Evolutionary conservation across 208 protist genomes (phyloP).

Genomic region (Trypanosoma caninum): DNA sequence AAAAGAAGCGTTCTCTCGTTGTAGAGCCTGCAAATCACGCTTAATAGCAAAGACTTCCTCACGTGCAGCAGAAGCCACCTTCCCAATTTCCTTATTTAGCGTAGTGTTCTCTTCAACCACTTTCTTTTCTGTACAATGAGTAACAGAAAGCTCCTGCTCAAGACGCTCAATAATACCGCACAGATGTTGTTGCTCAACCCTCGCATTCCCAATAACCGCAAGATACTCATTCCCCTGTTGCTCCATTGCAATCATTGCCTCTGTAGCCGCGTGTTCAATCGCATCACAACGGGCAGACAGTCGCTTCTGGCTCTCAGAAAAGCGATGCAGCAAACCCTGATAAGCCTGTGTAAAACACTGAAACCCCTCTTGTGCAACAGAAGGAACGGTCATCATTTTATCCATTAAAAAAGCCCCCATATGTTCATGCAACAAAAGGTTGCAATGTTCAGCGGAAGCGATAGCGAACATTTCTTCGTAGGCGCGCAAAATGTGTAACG

Average conservation of each 20-base stretch:
- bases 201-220: conserved; percentile 41
- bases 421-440: conserved; percentile 24
- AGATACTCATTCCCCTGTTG: conserved; percentile 45
- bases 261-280: conserved; percentile 46
- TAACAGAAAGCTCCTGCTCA: conserved; percentile 27
- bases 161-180: conserved; percentile 35
- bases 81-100: conserved; percentile 29
- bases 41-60: conserved; percentile 47
- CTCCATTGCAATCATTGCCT: conserved; percentile 64
- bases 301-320: conserved; percentile 29
- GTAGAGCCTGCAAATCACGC: conserved; percentile 38
- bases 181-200: conserved; percentile 57
- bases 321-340: conserved; percentile 26
- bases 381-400: conserved; percentile 50
- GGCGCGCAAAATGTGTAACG: conserved; percentile 28
- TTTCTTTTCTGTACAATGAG: conserved; percentile 12
- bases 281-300: conserved; percentile 44
- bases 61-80: conserved; percentile 23
- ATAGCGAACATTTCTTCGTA: conserved; percentile 18
- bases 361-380: conserved; percentile 32
- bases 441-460: conserved; percentile 12
- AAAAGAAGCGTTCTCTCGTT: conserved; percentile 23
- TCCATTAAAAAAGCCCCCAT: conserved; percentile 43
- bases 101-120: conserved; percentile 24
- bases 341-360: conserved; percentile 26